phyloP scores from a whole-genome alignment of 495 filamentous ascomycete species.

The Podospora australis region DNA sequence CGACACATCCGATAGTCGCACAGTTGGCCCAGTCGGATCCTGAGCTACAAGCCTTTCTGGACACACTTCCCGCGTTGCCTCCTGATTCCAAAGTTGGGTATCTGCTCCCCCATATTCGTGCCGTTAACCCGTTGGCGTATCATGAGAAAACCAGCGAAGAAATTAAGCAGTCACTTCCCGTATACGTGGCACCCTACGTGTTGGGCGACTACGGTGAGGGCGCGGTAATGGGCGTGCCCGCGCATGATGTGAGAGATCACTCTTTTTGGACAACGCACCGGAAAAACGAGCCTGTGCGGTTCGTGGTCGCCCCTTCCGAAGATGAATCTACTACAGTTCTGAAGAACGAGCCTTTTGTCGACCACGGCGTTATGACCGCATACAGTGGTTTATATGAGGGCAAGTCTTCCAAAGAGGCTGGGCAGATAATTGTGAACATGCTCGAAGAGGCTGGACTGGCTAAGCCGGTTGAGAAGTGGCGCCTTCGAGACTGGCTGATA shows the following conservation, averaged over 20 bases:
- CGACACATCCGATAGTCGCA: slow-evolving; percentile 64
- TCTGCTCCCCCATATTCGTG: slow-evolving; percentile 52
- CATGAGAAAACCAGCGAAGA: slow-evolving; percentile 43
- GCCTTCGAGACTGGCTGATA: slow-evolving; percentile 79
- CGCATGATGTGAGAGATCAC: slow-evolving; percentile 70
- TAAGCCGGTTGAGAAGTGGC: slow-evolving; percentile 60
- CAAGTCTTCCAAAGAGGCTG: slow-evolving; percentile 55
- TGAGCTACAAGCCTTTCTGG: slow-evolving; percentile 60
- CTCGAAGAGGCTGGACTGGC: slow-evolving; percentile 52
- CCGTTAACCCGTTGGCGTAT: slow-evolving; percentile 59
- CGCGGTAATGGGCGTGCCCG: slow-evolving; percentile 88
- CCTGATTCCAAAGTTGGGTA: slow-evolving; percentile 72
- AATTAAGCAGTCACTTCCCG: slow-evolving; percentile 52
- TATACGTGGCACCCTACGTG: slow-evolving; percentile 84
- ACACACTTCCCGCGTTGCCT: slow-evolving; percentile 53
- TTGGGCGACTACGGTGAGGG: slow-evolving; percentile 81
- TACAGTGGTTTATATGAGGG: slow-evolving; percentile 55
- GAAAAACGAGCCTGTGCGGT: slow-evolving; percentile 42
- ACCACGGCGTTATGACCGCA: slow-evolving; percentile 59
- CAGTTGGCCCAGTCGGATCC: slow-evolving; percentile 52
- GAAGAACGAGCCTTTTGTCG: slow-evolving; percentile 45
- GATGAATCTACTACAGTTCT: slow-evolving; percentile 37
- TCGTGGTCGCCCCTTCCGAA: slow-evolving; percentile 48
- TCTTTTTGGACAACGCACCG: slow-evolving; percentile 71
- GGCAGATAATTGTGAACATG: slow-evolving; percentile 51